These are phyloP conservation scores for Cercospora beticola DNA, from an alignment of 2,329 filamentous ascomycete species.

Conservation along the genomic window DNA sequence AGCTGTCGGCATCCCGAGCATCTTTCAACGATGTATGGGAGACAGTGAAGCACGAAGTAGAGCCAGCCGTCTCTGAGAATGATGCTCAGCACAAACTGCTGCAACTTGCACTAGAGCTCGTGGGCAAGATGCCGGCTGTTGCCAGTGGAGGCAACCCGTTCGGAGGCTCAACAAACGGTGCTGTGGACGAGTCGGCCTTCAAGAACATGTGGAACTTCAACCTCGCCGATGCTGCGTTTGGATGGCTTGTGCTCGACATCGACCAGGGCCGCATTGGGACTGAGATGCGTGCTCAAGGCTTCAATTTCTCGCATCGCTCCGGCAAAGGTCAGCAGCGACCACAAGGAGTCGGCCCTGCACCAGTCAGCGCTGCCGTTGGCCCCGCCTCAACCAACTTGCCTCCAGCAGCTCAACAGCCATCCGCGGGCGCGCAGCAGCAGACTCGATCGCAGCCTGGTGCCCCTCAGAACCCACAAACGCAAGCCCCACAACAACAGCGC, in stretches of 20 bases:
- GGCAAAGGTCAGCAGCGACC: conserved; percentile 61
- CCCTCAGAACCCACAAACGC: conserved; percentile 32
- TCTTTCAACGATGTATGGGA: conserved; percentile 99
- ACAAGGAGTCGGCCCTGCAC: conserved; percentile 41
- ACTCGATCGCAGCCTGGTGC: conserved; percentile 32
- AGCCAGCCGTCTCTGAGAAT: conserved; percentile 90
- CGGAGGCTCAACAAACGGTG: conserved; percentile 77
- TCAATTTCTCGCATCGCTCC: conserved; percentile 96
- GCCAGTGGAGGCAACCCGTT: conserved; percentile 97
- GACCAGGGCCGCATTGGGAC: conserved; percentile 95
- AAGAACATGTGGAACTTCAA: conserved; percentile 99
- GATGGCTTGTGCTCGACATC: conserved; percentile 90
- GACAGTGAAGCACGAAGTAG: conserved; percentile 93
- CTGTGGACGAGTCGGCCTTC: conserved; percentile 97
- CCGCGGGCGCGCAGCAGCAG: conserved; percentile 40
- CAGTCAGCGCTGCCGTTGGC: conserved; percentile 40
- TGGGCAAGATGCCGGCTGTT: conserved; percentile 96
- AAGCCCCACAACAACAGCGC: conserved; percentile 31
- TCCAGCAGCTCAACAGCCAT: conserved; percentile 42
- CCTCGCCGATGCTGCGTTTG: conserved; percentile 93
- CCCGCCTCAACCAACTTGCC: conserved; percentile 41
- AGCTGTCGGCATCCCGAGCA: conserved; percentile 94
- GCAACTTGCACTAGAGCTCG: conserved; percentile 85
- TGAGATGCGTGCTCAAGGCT: conserved; percentile 97
- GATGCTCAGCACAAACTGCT: conserved; percentile 90